These are phyloP conservation scores for Dalbergia oliveri DNA, from an alignment of 306 rosid genomes.

Conservation along the genomic window DNA sequence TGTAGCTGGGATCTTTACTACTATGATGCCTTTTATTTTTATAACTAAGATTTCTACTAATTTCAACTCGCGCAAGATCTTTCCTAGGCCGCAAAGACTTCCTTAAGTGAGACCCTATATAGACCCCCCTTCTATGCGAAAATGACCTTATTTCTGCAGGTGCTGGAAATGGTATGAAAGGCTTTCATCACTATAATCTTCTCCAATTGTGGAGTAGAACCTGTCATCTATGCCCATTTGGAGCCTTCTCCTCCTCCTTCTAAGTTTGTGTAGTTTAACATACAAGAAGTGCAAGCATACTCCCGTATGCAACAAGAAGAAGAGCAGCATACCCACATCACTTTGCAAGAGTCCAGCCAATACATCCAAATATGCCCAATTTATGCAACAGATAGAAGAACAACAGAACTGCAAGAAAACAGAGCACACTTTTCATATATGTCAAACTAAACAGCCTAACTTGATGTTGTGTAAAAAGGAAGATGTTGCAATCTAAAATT, in stretches of 20 bases:
- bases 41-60: constrained; percentile 49
- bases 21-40: constrained; percentile 42
- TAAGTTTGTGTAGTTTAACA: constrained; percentile 47
- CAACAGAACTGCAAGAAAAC: constrained; percentile 62
- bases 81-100: constrained; percentile 60
- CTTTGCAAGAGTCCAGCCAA: constrained; percentile 56
- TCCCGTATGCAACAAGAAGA: constrained; percentile 57
- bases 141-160: constrained; percentile 34
- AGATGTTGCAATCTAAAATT: too few species aligned
- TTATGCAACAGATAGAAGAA: constrained; percentile 62
- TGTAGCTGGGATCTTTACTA: constrained; percentile 3
- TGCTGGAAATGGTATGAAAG: constrained; percentile 35
- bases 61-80: constrained; percentile 54
- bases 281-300: constrained; percentile 64
- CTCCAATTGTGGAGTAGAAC: constrained; percentile 23
- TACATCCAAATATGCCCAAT: constrained; percentile 63
- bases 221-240: constrained; percentile 44
- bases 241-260: constrained; percentile 48
- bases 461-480: constrained; percentile 7
- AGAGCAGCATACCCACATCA: constrained; percentile 58
- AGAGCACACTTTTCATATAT: constrained; percentile 5
- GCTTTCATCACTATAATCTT: constrained; percentile 44
- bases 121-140: constrained; percentile 53
- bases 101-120: constrained; percentile 54
- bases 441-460: neutral